A percentile compares a stretch with the other conserved stretches of the same genome.
Conservation (phyloP, 176 grass and related monocot genomes). For the Paspalum vaginatum region DNA sequence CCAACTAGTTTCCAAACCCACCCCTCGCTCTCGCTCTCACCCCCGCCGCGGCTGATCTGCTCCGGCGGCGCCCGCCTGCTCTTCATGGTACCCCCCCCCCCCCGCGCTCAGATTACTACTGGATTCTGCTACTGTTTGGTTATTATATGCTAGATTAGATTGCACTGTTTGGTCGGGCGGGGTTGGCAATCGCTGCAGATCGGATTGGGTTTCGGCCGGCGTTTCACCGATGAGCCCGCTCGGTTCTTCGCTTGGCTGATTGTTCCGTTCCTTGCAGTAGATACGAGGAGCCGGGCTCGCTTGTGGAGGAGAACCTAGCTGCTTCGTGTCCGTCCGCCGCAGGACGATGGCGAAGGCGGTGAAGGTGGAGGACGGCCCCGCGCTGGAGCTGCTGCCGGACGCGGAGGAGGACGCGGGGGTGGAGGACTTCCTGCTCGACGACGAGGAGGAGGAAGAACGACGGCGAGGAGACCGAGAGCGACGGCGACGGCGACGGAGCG, state of each 20-base stretch:
- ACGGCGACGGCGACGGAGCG: background rate
- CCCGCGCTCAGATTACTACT: background rate
- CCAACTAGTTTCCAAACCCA: background rate
- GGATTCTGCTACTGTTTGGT: too few relatives aligned
- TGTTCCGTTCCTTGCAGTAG: conserved; percentile 1
- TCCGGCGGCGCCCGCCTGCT: background rate
- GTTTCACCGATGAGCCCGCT: too few relatives aligned
- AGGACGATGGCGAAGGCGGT: background rate
- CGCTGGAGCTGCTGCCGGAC: background rate
- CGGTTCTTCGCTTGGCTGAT: background rate
- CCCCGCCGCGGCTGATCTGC: background rate
- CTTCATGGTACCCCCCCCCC: background rate
- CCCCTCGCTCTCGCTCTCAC: background rate
- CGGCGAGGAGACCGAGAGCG: background rate
- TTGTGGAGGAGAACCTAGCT: background rate
- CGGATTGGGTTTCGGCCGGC: conserved; percentile 7
- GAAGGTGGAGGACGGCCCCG: background rate
- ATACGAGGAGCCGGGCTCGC: background rate
- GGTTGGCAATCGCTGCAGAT: background rate
- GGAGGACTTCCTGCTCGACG: conserved; percentile 15
- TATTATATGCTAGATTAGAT: too few relatives aligned
- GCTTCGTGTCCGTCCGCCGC: background rate
- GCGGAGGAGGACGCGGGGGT: background rate
- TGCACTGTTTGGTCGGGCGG: background rate
- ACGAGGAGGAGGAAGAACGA: background rate